Evolutionary conservation across 2,329 filamentous ascomycete genomes (phyloP), one percentile per base, ranked within the genome.

Genomic region (Xylariaceae sp.): DNA sequence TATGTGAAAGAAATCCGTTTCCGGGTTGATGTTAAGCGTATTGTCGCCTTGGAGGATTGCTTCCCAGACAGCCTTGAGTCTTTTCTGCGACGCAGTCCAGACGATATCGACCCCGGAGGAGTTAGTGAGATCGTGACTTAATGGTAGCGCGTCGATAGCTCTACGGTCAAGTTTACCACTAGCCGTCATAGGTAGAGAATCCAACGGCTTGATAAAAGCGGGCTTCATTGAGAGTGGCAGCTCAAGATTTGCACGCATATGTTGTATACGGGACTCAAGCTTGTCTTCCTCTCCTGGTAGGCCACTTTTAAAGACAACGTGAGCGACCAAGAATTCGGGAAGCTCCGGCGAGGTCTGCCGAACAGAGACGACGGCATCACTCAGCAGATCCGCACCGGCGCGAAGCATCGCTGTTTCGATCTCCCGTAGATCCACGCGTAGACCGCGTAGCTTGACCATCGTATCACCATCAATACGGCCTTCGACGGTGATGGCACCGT

Each of bases 381-480:
- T n/a, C n/a, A n/a, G n/a, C n/a, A n/a, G n/a, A n/a, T n/a, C n/a
- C n/a, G n/a, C n/a, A n/a, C n/a, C n/a, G n/a, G n/a, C n/a, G n/a
- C 57, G 46, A n/a, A 72, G 29, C 9, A 73, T 63, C 5, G 54
- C 59, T 17, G 41, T 53, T 28, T 66, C 68, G 5, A 72, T 53
- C 1, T 83, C 82, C 11, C 21, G 23, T 4, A 43, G 23, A 29
- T 43, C 40, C 40, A 43, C 40, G 24, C 40, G 40, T 28, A 43
- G n/a, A 17, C 39, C 24, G 3, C 75, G 68, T 2, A 82, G 64
- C 61, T 82, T 82, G 60, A 82, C 66, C 40, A 79, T 73, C 1
- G 72, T 75, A 47, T 80, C 77, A 19, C 44, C 43, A 65, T 60
- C 56, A 75, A 79, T 72, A 78, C 78, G 12, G 14, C 50, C 50